Percentiles rank a stretch among this genome's conserved stretches.
Conservation (phyloP, 1,139 yeast genomes). For the Yamadazyma dendronema region DNA sequence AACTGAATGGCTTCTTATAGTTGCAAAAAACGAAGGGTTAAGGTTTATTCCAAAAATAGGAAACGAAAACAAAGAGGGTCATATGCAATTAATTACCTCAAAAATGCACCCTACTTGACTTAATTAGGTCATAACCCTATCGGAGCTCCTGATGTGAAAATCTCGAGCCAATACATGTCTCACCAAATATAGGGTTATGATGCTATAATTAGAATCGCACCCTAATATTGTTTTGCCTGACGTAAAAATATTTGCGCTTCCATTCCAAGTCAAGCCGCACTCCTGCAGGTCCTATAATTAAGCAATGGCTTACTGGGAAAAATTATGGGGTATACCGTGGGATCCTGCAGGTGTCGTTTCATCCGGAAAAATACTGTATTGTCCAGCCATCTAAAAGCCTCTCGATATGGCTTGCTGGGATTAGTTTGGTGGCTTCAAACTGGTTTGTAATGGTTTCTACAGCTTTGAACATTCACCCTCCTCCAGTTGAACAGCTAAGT, state of each 20-base stretch:
- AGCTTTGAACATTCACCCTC: too few relatives aligned
- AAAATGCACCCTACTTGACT: background rate
- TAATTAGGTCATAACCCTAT: background rate
- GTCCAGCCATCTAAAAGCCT: too few relatives aligned
- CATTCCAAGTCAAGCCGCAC: background rate
- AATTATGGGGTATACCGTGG: too few relatives aligned
- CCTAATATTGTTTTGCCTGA: background rate
- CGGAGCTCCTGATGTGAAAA: background rate
- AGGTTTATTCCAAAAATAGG: background rate
- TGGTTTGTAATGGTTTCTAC: too few relatives aligned
- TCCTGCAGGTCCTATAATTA: too few relatives aligned
- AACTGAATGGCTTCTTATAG: slow-evolving; percentile 1
- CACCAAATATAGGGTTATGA: background rate
- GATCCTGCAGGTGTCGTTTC: too few relatives aligned
- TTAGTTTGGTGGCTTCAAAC: too few relatives aligned
- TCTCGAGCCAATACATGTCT: background rate
- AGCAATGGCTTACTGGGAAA: too few relatives aligned
- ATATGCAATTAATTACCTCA: background rate
- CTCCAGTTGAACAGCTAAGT: too few relatives aligned
- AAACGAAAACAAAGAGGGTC: background rate
- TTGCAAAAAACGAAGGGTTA: background rate
- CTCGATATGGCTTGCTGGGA: too few relatives aligned
- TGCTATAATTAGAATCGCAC: background rate
- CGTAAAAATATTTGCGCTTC: background rate
- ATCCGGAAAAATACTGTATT: too few relatives aligned